Base-by-base conservation (phyloP, 257 asterid species). In the Rehmannia glutinosa region DNA sequence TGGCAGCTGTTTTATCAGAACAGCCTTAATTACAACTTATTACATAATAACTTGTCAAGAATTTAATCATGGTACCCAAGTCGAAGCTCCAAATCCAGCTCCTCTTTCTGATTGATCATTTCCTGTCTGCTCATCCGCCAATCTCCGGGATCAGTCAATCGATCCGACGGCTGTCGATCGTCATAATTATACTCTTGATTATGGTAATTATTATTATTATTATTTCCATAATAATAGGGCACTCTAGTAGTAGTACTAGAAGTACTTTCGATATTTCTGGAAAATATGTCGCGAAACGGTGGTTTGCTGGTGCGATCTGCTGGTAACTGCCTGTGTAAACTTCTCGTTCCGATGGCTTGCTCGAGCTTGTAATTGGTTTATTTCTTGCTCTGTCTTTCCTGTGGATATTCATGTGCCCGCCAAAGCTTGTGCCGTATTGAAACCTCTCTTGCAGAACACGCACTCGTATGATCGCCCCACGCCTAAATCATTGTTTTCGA, bases 401-500 rank as follows among this genome's bases (percentile, higher is more conserved):
- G 36, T 89, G 97, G 65, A 89, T 89, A 32, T 89, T 89, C 97
- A 89, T 89, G 77, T 89, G 97, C 0, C 95, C 97, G 0, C 97
- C 74, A 90, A 78, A 27, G 97, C 97, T 69, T 90, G 97, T 0
- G 97, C 97, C 0, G 92, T 86, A 38, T 81, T 83, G 92, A 90
- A 90, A 0, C 97, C 97, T 75, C 96, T 70, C 76, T 84, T 82
- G 83, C 96, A 90, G 56, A 81, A 87, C 3, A 86, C 90, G 62
- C 97, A 87, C 79, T 86, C 96, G 38, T 90, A 90, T 1, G 74
- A 82, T 21, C 97, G 50, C 2, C 95, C 94, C 3, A 74, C 66
- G n/a, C 89, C 93, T 32, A 74, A 13, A 54, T 70, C 76, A 27
- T 9, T 45, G 35, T 46, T 72, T 10, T 67, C 68, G 43, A 46